Conservation (phyloP, 2,329 filamentous ascomycete species). For the Falciphora oryzae region DNA sequence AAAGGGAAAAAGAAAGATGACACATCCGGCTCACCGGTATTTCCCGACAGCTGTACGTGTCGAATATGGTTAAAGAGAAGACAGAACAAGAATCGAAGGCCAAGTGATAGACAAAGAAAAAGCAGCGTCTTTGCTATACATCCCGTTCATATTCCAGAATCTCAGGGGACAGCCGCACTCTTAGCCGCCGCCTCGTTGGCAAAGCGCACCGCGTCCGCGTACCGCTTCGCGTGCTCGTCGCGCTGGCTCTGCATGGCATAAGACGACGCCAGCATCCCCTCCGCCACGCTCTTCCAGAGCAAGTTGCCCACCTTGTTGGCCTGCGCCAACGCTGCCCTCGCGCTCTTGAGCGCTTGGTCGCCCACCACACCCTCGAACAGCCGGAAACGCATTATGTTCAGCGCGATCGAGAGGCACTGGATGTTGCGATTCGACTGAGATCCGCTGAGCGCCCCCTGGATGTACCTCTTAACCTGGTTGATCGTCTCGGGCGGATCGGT, state of each 20-base stretch:
- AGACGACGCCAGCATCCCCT: constrained; percentile 71
- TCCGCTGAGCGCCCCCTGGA: constrained; percentile 65
- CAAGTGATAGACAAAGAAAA: not conserved
- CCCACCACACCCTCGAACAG: constrained; percentile 81
- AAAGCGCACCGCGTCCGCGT: constrained; percentile 19
- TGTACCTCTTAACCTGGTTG: constrained; percentile 70
- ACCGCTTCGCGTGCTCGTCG: not conserved
- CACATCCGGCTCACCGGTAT: not conserved
- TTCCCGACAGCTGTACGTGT: not conserved
- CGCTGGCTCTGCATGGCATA: constrained; percentile 60
- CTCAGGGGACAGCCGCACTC: constrained; percentile 4
- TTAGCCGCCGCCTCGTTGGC: constrained; percentile 30
- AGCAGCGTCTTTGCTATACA: not conserved
- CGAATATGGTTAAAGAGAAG: not conserved
- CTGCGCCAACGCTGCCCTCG: constrained; percentile 61
- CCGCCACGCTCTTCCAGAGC: constrained; percentile 74
- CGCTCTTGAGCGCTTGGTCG: constrained; percentile 72
- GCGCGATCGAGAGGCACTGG: constrained; percentile 74
- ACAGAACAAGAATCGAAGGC: not conserved
- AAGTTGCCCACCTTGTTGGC: constrained; percentile 64
- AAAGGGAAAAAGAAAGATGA: not conserved
- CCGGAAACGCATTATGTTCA: constrained; percentile 77
- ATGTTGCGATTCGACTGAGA: constrained; percentile 67
- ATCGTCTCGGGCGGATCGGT: constrained; percentile 60
- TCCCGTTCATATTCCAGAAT: not conserved